Percentiles rank a stretch among this genome's conserved stretches.
Conservation (phyloP, 140 eudicot genomes). For the Flaveria floridana region DNA sequence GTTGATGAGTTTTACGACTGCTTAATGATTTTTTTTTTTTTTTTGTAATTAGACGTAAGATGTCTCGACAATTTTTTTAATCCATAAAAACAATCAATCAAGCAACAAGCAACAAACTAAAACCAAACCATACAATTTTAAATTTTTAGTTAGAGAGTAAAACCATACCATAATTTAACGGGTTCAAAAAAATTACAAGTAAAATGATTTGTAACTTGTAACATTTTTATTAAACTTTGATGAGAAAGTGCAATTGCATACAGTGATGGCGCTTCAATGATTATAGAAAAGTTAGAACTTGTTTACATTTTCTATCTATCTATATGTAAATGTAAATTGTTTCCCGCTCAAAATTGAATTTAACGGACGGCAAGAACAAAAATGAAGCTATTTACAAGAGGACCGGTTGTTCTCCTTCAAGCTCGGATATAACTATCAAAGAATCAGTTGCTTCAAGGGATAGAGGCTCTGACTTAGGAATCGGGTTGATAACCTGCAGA, state of each 20-base stretch:
- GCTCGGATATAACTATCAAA: slow-evolving; percentile 84
- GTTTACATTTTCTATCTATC: neutral
- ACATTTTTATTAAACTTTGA: too few relatives aligned
- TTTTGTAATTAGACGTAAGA: too few relatives aligned
- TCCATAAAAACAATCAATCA: too few relatives aligned
- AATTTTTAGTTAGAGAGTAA: too few relatives aligned
- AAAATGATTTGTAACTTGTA: too few relatives aligned
- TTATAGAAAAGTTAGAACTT: neutral
- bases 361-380: slow-evolving; percentile 9
- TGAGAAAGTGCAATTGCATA: neutral
- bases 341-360: slow-evolving; percentile 24
- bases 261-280: neutral
- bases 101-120: too few relatives aligned
- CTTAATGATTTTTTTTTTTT: too few relatives aligned
- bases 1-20: too few relatives aligned
- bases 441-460: slow-evolving; percentile 61
- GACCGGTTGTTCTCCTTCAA: slow-evolving; percentile 76
- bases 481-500: slow-evolving; percentile 84
- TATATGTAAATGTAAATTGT: neutral
- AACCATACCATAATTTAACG: too few relatives aligned
- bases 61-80: too few relatives aligned
- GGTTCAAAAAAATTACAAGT: too few relatives aligned
- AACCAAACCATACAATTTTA: too few relatives aligned
- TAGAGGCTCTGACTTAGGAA: slow-evolving; percentile 75
- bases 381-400: slow-evolving; percentile 36